Evolutionary conservation across 1,139 yeast genomes (phyloP).

Genomic region (Yamadazyma buinensis): DNA sequence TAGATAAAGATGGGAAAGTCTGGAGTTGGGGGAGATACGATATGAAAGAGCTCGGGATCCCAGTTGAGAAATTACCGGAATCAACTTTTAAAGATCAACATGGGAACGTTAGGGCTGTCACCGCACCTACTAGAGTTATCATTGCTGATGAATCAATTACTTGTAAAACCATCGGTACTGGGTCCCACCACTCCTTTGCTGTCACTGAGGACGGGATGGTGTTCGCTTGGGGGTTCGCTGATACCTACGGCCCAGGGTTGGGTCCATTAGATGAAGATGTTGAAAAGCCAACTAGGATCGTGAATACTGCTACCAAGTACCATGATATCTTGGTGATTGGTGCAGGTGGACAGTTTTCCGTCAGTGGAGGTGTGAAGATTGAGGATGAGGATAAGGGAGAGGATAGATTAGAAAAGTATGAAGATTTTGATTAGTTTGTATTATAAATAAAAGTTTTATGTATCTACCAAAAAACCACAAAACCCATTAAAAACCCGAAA

Average conservation of each 20-base stretch:
- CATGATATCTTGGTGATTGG: slow-evolving; percentile 69
- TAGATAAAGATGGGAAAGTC: slow-evolving; percentile 67
- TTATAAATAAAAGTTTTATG: slow-evolving; percentile 1
- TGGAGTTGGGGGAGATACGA: slow-evolving; percentile 89
- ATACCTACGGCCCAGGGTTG: slow-evolving; percentile 91
- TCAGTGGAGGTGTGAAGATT: slow-evolving; percentile 73
- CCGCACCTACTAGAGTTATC: slow-evolving; percentile 67
- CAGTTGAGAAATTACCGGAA: slow-evolving; percentile 55
- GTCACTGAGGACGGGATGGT: slow-evolving; percentile 79
- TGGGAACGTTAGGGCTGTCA: slow-evolving; percentile 83
- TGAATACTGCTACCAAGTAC: slow-evolving; percentile 86
- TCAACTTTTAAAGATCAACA: slow-evolving; percentile 74
- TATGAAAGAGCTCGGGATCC: slow-evolving; percentile 87
- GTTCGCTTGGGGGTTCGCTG: slow-evolving; percentile 98
- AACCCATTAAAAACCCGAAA: too few relatives aligned
- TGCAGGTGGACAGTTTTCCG: slow-evolving; percentile 95
- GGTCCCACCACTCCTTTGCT: slow-evolving; percentile 91
- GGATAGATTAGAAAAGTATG: slow-evolving; percentile 52
- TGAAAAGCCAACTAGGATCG: slow-evolving; percentile 79
- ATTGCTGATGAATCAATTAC: slow-evolving; percentile 30
- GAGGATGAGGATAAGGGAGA: slow-evolving; percentile 59
- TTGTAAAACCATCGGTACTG: slow-evolving; percentile 67
- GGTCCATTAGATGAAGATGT: slow-evolving; percentile 92
- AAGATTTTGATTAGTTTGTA: slow-evolving; percentile 28
- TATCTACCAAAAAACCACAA: too few relatives aligned